Base-by-base conservation (phyloP, 495 filamentous ascomycete species). In the Endocarpon pusillum region DNA sequence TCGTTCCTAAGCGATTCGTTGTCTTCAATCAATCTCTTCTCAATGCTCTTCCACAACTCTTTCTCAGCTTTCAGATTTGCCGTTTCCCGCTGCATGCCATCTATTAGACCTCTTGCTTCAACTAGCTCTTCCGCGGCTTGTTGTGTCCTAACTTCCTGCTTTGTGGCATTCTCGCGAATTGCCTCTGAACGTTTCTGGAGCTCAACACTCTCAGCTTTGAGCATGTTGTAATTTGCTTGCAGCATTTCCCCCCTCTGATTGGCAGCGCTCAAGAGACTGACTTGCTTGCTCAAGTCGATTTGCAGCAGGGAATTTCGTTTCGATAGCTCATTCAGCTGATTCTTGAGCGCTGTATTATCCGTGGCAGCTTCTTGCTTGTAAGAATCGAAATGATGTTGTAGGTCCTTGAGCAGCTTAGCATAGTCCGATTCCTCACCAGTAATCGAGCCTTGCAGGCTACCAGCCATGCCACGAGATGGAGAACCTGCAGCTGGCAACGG, bases 41-140 rank as follows among this genome's bases (percentile, higher is more conserved):
- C 83, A 37, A 94, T 87, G 30, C 69, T 80, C 57, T 87, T 92
- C 79, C 76, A 87, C 16, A 96, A 62, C 3, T 75, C 74, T 51
- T 87, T 91, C 47, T 94, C 87, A 0, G 86, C 86, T 51, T 87
- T 91, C 8, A 93, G 71, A 51, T 93, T 94, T 14, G 84, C 79
- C 39, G 70, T 87, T 42, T 96, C 89, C 29, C 76, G 83, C 15
- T 85, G 81, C 56, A 96, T 67, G 44, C 81, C 85, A 44, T 97
- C 87, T 7, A 75, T 59, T 22, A 87, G 52, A 37, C 73, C 78
- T 43, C 78, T 78, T 1, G 78, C 73, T 50, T 93, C 89, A 6
- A 94, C 73, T 0, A 94, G 64, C 44, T 99, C 87, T 55, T 99
- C 91, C 0, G 83, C 81, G 29, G 83, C 76, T 54, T 94, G 83